A percentile compares a stretch with the other conserved stretches of the same genome.
Conservation (phyloP, 1,284 basidiomycete genomes). For the Leccinum griseonigrum region DNA sequence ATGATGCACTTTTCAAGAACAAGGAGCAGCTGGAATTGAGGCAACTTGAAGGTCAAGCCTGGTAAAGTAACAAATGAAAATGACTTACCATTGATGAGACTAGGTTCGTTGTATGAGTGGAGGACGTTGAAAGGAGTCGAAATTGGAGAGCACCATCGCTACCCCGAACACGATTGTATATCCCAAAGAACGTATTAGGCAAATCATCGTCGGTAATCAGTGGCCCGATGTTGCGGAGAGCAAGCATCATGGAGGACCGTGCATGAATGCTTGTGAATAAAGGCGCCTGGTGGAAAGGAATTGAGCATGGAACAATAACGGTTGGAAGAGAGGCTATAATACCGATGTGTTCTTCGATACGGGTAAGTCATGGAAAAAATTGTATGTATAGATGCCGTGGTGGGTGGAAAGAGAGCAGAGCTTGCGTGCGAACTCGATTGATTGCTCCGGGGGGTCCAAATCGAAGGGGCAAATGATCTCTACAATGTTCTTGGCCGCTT, state of each 20-base stretch:
- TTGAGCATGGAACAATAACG: background rate
- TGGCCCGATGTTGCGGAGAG: background rate
- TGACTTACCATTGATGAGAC: background rate
- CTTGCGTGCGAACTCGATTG: background rate
- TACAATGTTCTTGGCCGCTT: background rate
- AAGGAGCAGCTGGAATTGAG: background rate
- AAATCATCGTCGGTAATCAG: background rate
- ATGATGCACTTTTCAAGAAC: background rate
- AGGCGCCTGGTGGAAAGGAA: background rate
- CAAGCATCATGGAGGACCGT: background rate
- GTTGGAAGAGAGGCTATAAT: too few species aligned
- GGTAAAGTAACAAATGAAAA: background rate
- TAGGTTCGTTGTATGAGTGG: background rate
- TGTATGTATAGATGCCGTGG: background rate
- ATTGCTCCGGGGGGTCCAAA: background rate
- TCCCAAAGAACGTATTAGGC: background rate
- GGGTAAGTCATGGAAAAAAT: background rate
- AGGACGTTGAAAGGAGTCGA: background rate
- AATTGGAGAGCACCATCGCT: background rate
- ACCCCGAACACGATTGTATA: background rate
- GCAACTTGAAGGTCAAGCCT: background rate
- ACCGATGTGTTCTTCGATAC: too few species aligned
- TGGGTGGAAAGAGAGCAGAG: background rate
- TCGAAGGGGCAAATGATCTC: background rate
- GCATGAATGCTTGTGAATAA: background rate